A percentile compares a stretch with the other conserved stretches of the same genome.
Evolutionary conservation across 352 stramenopile species (phyloP).

Genomic region (Salisapilia sapeloensis): DNA sequence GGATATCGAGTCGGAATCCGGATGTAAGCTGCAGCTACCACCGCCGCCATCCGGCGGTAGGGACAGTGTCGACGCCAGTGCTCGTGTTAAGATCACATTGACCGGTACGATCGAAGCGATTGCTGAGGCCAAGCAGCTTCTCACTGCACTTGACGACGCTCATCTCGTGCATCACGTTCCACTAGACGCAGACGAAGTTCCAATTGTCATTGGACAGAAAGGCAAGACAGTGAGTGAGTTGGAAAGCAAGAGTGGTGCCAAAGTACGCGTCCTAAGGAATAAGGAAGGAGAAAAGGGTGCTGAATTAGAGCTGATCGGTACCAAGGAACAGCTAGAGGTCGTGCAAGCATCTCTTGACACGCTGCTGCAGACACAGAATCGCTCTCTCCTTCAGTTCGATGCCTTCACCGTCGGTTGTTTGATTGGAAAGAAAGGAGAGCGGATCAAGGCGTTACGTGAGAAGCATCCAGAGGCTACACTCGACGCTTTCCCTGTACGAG

Average conservation of each 20-base stretch:
- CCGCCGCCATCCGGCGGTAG: constrained; percentile 6
- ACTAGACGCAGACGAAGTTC: constrained; percentile 57
- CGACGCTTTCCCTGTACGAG: constrained; percentile 51
- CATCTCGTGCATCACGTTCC: constrained; percentile 51
- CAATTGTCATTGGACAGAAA: constrained; percentile 64
- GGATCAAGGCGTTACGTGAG: constrained; percentile 50
- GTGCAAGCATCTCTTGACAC: constrained; percentile 31
- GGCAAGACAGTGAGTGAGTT: constrained; percentile 57
- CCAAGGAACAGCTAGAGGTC: constrained; percentile 30
- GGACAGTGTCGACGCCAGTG: constrained; percentile 2
- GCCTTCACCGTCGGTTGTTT: constrained; percentile 48
- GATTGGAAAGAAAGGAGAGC: constrained; percentile 69
- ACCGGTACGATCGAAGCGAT: constrained; percentile 40
- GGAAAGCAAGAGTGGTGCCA: constrained; percentile 38
- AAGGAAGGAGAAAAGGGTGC: constrained; percentile 9
- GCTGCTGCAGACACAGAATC: constrained; percentile 59
- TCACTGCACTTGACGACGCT: constrained; percentile 38
- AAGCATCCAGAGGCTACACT: constrained; percentile 40
- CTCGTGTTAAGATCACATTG: constrained; percentile 44
- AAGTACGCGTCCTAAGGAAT: constrained; percentile 34
- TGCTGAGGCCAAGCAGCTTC: constrained; percentile 29
- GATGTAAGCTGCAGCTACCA: constrained; percentile 38
- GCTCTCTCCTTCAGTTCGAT: constrained; percentile 58
- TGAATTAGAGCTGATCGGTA: constrained; percentile 65
- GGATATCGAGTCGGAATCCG: constrained; percentile 38